A percentile compares a stretch with the other conserved stretches of the same genome.
Conservation (phyloP, 257 asterid genomes). For the Euphrasia confusa region DNA sequence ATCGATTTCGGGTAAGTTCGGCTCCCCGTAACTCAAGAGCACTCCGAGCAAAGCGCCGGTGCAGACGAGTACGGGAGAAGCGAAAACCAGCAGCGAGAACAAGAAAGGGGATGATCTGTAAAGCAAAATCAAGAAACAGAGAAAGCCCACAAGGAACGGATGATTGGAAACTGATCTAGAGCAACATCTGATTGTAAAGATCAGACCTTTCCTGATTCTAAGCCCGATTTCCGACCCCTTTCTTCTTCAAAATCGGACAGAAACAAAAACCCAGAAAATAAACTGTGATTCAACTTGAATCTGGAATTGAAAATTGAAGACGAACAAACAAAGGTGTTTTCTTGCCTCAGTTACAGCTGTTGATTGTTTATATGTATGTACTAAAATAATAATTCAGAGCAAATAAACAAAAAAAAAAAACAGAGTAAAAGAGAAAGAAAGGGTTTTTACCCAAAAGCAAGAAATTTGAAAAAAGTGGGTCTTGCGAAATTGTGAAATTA, state of each 20-base stretch:
- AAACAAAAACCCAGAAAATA: too few species aligned
- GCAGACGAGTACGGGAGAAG: conserved; percentile 73
- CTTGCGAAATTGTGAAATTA: too few species aligned
- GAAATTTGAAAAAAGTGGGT: too few species aligned
- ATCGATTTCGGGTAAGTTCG: conserved; percentile 49
- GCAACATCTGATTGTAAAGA: conserved; percentile 41
- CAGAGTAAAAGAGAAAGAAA: too few species aligned
- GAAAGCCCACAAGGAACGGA: conserved; percentile 56
- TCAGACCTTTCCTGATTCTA: conserved; percentile 44
- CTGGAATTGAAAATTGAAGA: too few species aligned
- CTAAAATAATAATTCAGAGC: too few species aligned
- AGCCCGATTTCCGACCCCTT: conserved; percentile 46
- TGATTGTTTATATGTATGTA: too few species aligned
- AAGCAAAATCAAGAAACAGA: conserved; percentile 46
- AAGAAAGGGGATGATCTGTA: conserved; percentile 56
- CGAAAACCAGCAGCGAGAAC: conserved; percentile 65
- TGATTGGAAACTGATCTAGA: conserved; percentile 51
- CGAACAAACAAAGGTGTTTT: too few species aligned
- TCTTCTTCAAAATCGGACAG: conserved; percentile 10
- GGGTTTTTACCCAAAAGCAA: too few species aligned
- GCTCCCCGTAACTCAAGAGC: conserved; percentile 68
- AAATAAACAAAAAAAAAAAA: too few species aligned
- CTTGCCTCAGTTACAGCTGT: too few species aligned
- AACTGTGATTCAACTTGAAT: too few species aligned
- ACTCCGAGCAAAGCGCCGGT: conserved; percentile 82